These are phyloP conservation scores for Colletotrichum lentis DNA, from an alignment of 2,329 filamentous ascomycete genomes.

Conservation along the genomic window DNA sequence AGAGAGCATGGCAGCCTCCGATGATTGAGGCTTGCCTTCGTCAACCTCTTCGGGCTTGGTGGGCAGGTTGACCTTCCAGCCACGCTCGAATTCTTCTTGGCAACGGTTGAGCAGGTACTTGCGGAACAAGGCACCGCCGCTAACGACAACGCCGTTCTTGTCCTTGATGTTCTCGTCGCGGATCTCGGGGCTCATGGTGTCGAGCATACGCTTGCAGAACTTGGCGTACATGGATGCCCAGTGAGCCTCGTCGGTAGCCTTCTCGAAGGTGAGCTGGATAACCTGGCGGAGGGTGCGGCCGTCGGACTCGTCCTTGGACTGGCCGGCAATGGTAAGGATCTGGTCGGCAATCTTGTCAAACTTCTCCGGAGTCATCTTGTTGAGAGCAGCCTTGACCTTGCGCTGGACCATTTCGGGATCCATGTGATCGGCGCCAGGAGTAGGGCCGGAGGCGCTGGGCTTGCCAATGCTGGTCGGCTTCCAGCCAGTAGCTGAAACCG, in stretches of 20 bases:
- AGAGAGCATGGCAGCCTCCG: constrained; percentile 83
- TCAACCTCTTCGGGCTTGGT: constrained; percentile 74
- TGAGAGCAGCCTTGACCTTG: constrained; percentile 97
- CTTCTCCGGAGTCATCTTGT: constrained; percentile 99
- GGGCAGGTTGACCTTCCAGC: constrained; percentile 91
- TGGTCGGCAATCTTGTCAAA: constrained; percentile 96
- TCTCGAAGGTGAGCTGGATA: constrained; percentile 98
- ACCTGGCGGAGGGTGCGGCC: constrained; percentile 95
- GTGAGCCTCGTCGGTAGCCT: constrained; percentile 97
- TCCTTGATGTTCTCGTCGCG: constrained; percentile 95
- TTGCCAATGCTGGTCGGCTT: constrained; percentile 78
- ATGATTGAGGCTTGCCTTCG: constrained; percentile 55
- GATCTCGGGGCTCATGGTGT: constrained; percentile 93
- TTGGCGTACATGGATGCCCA: constrained; percentile 99
- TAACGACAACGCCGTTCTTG: constrained; percentile 86
- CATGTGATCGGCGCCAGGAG: constrained; percentile 65
- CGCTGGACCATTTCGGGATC: constrained; percentile 94
- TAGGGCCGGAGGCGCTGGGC: constrained; percentile 48
- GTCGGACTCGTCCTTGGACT: constrained; percentile 95
- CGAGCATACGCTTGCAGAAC: constrained; percentile 97
- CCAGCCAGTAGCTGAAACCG: constrained; percentile 80
- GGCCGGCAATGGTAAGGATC: constrained; percentile 88
- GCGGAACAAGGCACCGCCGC: constrained; percentile 92
- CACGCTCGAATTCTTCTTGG: constrained; percentile 98
- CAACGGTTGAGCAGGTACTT: constrained; percentile 99